Evolutionary conservation across 495 filamentous ascomycete species (phyloP), one percentile per base, ranked within the genome.

Genomic region (Chaetomium cochliodes): DNA sequence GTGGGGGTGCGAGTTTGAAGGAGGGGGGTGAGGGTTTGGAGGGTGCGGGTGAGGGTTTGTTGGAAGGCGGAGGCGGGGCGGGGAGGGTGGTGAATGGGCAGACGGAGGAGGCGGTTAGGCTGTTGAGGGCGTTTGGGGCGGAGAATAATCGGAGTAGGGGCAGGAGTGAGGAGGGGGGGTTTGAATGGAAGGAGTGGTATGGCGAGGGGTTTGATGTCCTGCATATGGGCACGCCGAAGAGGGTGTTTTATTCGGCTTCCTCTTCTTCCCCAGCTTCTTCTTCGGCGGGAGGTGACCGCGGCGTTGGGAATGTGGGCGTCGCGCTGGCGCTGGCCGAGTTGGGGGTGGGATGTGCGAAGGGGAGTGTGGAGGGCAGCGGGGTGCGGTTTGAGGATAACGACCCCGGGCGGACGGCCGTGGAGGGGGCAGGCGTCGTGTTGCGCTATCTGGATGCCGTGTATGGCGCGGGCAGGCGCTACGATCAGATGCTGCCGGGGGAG

Each of bases 141-240:
- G 94, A 98, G 76, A 98, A 65, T 26, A 51, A 98, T 68, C 88
- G 89, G 52, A 74, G 82, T 30, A 6, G 3, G 28, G 74, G 82
- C n/a, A n/a, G n/a, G n/a, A n/a, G n/a, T n/a, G n/a, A n/a, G 22
- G 77, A 69, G 5, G 82, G 78, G 3, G 82, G 78, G 0, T 96
- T 97, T 68, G 85, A 92, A 69, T 97, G 94, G 96, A 81, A 87
- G 23, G 79, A 75, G 2, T 72, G 82, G 16, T 98, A 98, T 68
- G 96, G 93, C 2, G 63, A 63, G 0, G 94, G 94, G 1, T 97
- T 92, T 62, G 89, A 98, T 70, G 92, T 97, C 1, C 82, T 98
- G 54, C 92, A 98, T 60, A 80, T 84, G 55, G 77, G 82, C 2
- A 78, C 78, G 37, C 75, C 84, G 13, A 79, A 83, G 13, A 79